Base-by-base conservation (phyloP, 2,329 filamentous ascomycete genomes). In the Emydomyces testavorans region DNA sequence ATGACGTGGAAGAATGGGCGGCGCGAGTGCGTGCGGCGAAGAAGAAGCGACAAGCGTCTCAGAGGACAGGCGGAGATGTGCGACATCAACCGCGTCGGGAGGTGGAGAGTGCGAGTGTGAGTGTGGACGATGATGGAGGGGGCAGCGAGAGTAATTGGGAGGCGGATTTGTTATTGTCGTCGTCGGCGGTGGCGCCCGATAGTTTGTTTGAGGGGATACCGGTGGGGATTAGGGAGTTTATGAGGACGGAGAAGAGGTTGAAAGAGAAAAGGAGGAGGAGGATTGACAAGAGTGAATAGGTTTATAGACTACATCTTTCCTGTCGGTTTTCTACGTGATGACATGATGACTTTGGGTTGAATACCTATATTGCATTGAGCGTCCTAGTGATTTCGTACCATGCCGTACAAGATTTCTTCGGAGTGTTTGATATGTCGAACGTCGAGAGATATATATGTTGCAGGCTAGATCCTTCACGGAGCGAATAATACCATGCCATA, bases 191-290 rank as follows among this genome's bases (percentile, higher is more conserved):
- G n/a, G n/a, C n/a, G n/a, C n/a, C n/a, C n/a, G n/a, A n/a, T n/a
- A n/a, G 85, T 42, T 62, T 94, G 29, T 93, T 94, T 59, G 77
- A 78, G 42, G 79, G 78, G 55, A 80, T 98, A 45, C 90, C 92
- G 0, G 85, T 96, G 7, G 92, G 90, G 0, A 95, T 98, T 55
- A 74, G 86, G 52, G 90, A 94, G 65, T 98, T 98, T 60, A 96
- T 98, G 90, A 87, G 83, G 71, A 88, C 83, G 51, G 92, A 98
- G 71, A 96, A 96, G 75, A 82, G 73, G 64, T 66, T 98, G 52
- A 90, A 86, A 65, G 74, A 85, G 64, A 83, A 79, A 65, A 89
- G 62, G 65, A 69, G 58, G 67, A 71, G 44, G 6, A n/a, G n/a
- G 10, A 78, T 80, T 48, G 71, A 74, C n/a, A 55, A 35, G 28